Evolutionary conservation across 1,139 yeast species (phyloP), one percentile per base, ranked within the genome.

Genomic region (Groenewaldozyma auringiensis): DNA sequence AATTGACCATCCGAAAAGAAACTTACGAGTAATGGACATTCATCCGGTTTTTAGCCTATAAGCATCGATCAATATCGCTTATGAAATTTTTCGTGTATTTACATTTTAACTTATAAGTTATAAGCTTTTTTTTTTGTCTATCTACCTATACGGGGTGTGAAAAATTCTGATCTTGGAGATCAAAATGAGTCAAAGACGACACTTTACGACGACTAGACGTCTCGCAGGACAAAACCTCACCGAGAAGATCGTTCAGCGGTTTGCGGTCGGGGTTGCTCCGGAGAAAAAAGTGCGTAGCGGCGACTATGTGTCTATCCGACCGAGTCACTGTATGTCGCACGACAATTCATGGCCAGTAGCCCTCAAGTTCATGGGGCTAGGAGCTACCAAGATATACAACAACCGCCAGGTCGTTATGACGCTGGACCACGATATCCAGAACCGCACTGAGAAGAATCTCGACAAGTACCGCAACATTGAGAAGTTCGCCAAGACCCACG

Each of bases 341-440:
- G 99, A 92, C 65, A 92, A 92, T 67, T 83, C 96, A 43, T 92
- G 99, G 98, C 99, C 99, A 0, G 96, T 92, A 22, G 98, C 98
- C 1, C 75, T 92, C 59, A 92, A 92, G 69, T 92, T 94, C 67
- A 87, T 80, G 82, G 95, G 95, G 4, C 74, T 92, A 35, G 98
- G 98, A 0, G 97, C 96, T 39, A 78, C 79, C 20, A 72, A 78
- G 51, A 85, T 92, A 51, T 78, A 83, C 57, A 84, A 92, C 60
- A 83, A 84, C 60, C 74, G 86, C 49, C 99, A 92, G 68, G 86
- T 92, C 33, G 97, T 92, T 42, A 84, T 88, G 74, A 92, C 98
- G 2, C 74, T 92, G 61, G 99, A 92, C 68, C 99, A 92, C 65
- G 99, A 94, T 62, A 97, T 92, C 45, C 98, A 92, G 67, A 92